Conservation (phyloP, 1,284 basidiomycete species). For the Cutaneotrichosporon mucoides region DNA sequence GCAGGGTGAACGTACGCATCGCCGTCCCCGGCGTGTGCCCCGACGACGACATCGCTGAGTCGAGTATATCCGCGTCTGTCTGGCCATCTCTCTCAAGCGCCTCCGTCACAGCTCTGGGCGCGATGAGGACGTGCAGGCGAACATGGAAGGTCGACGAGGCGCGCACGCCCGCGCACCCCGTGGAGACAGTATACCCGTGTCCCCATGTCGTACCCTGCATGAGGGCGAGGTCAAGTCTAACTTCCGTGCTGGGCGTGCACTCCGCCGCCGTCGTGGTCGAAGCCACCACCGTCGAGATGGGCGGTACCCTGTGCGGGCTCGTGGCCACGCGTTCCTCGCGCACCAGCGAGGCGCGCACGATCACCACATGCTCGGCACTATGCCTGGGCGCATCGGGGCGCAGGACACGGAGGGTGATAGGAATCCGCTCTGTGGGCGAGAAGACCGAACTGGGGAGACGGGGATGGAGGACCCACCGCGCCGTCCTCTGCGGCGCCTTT, state of each 20-base stretch:
- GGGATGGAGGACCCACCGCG: slow-evolving; percentile 31
- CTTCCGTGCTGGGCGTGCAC: background rate
- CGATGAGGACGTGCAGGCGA: too few species aligned
- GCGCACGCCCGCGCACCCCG: too few species aligned
- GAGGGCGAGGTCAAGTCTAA: background rate
- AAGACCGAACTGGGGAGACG: slow-evolving; percentile 35
- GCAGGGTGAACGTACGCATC: slow-evolving; percentile 34
- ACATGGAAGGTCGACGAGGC: too few species aligned
- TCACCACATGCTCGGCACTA: slow-evolving; percentile 14
- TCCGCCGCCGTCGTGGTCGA: too few species aligned
- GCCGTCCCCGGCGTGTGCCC: background rate
- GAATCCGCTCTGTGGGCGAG: slow-evolving; percentile 42
- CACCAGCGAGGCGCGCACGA: slow-evolving; percentile 24
- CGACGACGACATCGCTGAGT: too few species aligned
- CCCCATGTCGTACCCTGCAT: background rate
- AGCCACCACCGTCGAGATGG: too few species aligned
- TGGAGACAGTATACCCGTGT: background rate
- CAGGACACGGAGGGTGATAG: slow-evolving; percentile 28
- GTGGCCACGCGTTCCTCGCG: slow-evolving; percentile 12
- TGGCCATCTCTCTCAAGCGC: too few species aligned
- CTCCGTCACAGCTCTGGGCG: too few species aligned
- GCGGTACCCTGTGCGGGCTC: too few species aligned
- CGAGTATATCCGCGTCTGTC: too few species aligned
- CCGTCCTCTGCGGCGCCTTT: background rate
- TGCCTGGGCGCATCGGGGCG: slow-evolving; percentile 14